These are phyloP conservation scores for Leptographium procerum DNA, from an alignment of 2,329 filamentous ascomycete genomes.

Conservation along the genomic window DNA sequence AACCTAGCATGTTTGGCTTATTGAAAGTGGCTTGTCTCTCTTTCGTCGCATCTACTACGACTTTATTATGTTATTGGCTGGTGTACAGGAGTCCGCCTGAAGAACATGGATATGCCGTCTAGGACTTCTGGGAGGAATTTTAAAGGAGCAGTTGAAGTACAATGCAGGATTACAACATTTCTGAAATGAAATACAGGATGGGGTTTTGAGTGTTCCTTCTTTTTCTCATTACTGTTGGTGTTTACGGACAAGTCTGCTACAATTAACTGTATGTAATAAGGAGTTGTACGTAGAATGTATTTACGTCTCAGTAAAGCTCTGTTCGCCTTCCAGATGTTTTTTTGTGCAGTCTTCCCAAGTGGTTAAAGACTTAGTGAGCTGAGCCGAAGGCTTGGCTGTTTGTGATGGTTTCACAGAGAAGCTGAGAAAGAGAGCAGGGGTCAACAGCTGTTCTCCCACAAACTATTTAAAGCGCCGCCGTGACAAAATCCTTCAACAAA, in stretches of 20 bases:
- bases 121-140: not conserved
- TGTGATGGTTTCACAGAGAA: too few species aligned
- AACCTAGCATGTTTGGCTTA: too few species aligned
- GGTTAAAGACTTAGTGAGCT: too few species aligned
- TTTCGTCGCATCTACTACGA: not conserved
- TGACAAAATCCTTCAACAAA: not conserved
- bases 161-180: too few species aligned
- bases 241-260: too few species aligned
- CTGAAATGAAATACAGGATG: not conserved
- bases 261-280: not conserved
- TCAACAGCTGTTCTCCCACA: not conserved
- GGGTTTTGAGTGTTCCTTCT: not conserved
- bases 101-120: not conserved
- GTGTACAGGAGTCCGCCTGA: not conserved
- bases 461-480: too few species aligned
- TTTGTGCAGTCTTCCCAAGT: too few species aligned
- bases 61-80: not conserved
- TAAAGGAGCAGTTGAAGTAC: not conserved
- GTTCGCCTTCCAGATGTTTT: not conserved
- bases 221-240: too few species aligned
- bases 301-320: not conserved
- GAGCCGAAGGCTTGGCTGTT: too few species aligned
- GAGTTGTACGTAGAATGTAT: not conserved
- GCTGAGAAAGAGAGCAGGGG: not conserved
- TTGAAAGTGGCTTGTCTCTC: not conserved